Evolutionary conservation across 257 asterid genomes (phyloP), one percentile per base, ranked within the genome.

Genomic region (Euphrasia confusa): DNA sequence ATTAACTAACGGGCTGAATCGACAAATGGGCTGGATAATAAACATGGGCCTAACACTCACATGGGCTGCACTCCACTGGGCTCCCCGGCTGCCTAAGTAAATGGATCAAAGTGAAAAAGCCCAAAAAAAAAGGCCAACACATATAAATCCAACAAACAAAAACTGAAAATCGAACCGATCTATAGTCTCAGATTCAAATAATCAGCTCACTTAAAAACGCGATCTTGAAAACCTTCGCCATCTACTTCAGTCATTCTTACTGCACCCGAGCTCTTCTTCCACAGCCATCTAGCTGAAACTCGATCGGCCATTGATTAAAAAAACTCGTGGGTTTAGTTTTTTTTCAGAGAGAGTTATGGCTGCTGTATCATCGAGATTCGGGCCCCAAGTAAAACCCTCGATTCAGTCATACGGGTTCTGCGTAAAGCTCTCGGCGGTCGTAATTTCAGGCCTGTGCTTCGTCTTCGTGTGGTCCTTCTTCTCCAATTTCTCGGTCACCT

Each of bases 341-440:
- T 21, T 33, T 33, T 4, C 39, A 33, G 39, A 33, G 39, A 33
- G 35, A 65, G 71, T 13, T 35, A 86, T 87, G 96, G 87, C 97
- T 4, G 87, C 96, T 8, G 72, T 86, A 60, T 78, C 85, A 60
- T 78, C 85, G 52, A 84, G 87, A 77, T 81, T 92, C 63, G 91
- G 97, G 73, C 90, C 89, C 57, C 83, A 89, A 78, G 95, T 89
- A 7, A 92, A 78, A 72, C 86, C 91, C 69, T 83, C 99, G 44
- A 84, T 83, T 57, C 87, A 80, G 61, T 83, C 97, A 65, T 81
- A 68, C 75, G 90, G 97, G 60, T 82, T 92, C 71, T 70, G 73
- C 72, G 78, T 83, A 32, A 92, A 89, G 79, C 65, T 92, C 54
- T 74, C 89, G 44, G 84, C 86, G 8, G 87, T 80, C 11, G 86